Evolutionary conservation across 108 stramenopile species (phyloP), one percentile per base, ranked within the genome.

Genomic region (Epipyxis sp.): DNA sequence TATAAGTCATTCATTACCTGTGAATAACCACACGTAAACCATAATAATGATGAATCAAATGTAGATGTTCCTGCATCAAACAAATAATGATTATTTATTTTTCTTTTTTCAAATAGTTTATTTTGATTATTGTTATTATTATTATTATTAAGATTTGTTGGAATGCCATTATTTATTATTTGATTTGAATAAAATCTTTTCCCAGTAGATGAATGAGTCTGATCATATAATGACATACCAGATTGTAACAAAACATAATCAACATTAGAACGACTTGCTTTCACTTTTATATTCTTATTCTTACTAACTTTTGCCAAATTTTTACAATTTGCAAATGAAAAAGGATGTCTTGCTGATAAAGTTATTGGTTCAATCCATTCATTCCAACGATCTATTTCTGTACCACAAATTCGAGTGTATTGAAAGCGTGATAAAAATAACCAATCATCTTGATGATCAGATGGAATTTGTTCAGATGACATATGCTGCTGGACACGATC

Each of bases 331-430:
- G n/a, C 20, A 74, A 74, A 74, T 13, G 13, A 35, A 37, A 35
- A 39, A 27, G 71, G 71, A 57, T 74, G 71, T 30, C 71, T 37
- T 34, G 50, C 44, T 13, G 40, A 42, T 13, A 74, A 27, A 27
- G 46, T 74, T 16, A 74, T 54, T 6, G 71, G 71, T 42, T 74
- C 71, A 32, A 74, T 74, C 46, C 50, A 74, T 42, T 74, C 71
- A 37, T 6, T 57, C 44, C 50, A 54, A 13, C 20, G 3, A 27
- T 74, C 44, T 32, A 54, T 42, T 43, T 6, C 10, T 6, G 6
- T 6, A 35, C 71, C 71, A 74, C 71, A 74, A 10, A 6, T 6
- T 34, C 71, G 6, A 13, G 44, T 74, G 41, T 43, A 39, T 3
- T 13, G n/a, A 32, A 74, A 74, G 3, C 50, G 44, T 30, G 71